phyloP scores from a whole-genome alignment of 768 basidiomycete genomes.

The Mycena galericulata region DNA sequence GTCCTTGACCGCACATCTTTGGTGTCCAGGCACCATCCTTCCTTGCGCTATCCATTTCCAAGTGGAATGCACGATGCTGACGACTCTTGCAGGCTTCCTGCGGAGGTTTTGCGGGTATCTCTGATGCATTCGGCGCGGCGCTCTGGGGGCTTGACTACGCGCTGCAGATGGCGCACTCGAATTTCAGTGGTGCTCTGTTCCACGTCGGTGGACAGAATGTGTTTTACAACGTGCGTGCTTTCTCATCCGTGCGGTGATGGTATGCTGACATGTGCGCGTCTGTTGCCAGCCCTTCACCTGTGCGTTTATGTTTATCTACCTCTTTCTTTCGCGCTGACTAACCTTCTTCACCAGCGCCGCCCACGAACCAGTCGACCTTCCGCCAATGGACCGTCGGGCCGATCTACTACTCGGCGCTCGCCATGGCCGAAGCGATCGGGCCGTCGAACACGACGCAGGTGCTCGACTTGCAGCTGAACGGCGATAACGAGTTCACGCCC shows the following conservation, averaged over 20 bases:
- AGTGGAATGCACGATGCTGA: neutral
- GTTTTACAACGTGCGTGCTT: slow-evolving; percentile 18
- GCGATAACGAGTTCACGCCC: slow-evolving; percentile 67
- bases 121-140: slow-evolving; percentile 56
- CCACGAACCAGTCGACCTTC: slow-evolving; percentile 68
- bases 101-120: slow-evolving; percentile 55
- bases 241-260: neutral
- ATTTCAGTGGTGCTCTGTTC: slow-evolving; percentile 46
- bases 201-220: slow-evolving; percentile 38
- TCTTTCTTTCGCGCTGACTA: slow-evolving; percentile 20
- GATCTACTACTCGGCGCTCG: slow-evolving; percentile 79
- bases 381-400: slow-evolving; percentile 83
- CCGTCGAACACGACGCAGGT: slow-evolving; percentile 70
- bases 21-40: too few relatives aligned
- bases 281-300: slow-evolving; percentile 1
- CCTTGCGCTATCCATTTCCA: too few relatives aligned
- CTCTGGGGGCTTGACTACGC: slow-evolving; percentile 58
- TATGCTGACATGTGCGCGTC: neutral
- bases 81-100: slow-evolving; percentile 11
- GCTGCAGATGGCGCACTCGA: slow-evolving; percentile 53
- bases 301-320: slow-evolving; percentile 24
- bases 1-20: too few relatives aligned
- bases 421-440: slow-evolving; percentile 77
- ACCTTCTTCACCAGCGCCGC: slow-evolving; percentile 57
- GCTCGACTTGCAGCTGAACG: slow-evolving; percentile 69